Base-by-base conservation (phyloP, 345 rosid species). In the Cardamine occulta region DNA sequence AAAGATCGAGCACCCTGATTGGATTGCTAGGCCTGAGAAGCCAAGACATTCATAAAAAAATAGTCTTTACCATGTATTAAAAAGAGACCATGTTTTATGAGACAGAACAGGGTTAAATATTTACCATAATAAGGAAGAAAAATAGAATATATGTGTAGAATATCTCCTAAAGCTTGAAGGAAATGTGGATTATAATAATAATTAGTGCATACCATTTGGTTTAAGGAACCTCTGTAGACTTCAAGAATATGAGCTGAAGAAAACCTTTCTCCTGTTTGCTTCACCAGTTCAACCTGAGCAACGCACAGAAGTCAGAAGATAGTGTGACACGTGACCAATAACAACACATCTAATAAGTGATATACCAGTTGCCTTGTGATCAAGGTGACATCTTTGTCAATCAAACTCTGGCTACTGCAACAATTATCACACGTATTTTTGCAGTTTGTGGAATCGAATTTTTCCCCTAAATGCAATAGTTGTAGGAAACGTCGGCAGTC, bases 401-500 rank as follows among this genome's bases (percentile, higher is more conserved):
- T 69, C 58, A 84, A 85, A 62, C 79, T 77, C 83, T 76, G 90
- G 57, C 68, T 66, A 77, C 83, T 92, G 75, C 83, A 83, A 76
- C 99, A 95, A 80, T 92, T 95, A 74, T 95, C 99, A 77, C 97
- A 92, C 32, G 99, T 92, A 34, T 81, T 89, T 66, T 80, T 59
- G 79, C 99, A 95, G 85, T 88, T 88, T 17, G 82, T 79, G 59
- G 86, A 53, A 75, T 89, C 86, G 72, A 95, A 95, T 48, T 90
- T 92, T 75, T 95, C 99, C 66, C 99, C 99, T 51, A 95, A 90
- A 86, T 95, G 99, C 58, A 87, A 76, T 39, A 95, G 88, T 77
- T 95, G 99, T 61, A 95, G 85, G 66, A 84, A 82, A 47, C 99
- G 97, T 77, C 97, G 85, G 69, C 99, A 95, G 65, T 95, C 99